phyloP scores from a whole-genome alignment of 176 grass and related monocot genomes.

The Alopecurus myosuroides region DNA sequence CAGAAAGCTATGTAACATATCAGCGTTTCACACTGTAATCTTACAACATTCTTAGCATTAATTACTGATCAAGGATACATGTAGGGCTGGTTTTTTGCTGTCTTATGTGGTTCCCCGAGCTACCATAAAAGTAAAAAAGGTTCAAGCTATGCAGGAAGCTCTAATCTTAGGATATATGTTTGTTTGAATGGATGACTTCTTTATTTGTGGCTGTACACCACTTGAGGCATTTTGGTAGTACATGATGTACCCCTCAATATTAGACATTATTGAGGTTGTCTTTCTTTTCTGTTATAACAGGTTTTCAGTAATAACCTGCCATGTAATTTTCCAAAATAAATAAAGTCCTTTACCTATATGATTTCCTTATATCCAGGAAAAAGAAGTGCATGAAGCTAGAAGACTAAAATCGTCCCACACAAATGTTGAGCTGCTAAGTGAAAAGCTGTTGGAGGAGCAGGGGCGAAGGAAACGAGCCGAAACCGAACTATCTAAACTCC shows the following conservation, averaged over 20 bases:
- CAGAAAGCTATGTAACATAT: background rate
- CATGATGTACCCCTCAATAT: conserved; percentile 19
- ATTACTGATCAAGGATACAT: background rate
- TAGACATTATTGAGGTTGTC: background rate
- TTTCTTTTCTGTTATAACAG: background rate
- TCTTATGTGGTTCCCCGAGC: background rate
- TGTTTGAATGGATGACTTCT: background rate
- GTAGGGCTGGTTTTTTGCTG: background rate
- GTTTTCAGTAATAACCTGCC: background rate
- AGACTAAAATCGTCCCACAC: conserved; percentile 78
- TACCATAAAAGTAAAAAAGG: background rate
- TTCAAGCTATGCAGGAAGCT: conserved; percentile 18
- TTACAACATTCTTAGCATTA: background rate
- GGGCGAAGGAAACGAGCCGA: conserved; percentile 65
- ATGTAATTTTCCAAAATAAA: background rate
- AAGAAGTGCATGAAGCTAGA: conserved; percentile 82
- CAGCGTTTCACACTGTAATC: background rate
- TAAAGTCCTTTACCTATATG: conserved; percentile 14
- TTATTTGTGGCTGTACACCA: background rate
- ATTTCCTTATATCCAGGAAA: conserved; percentile 57
- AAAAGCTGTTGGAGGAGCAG: conserved; percentile 90
- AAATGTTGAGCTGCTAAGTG: conserved; percentile 80
- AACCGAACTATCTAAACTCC: conserved; percentile 71
- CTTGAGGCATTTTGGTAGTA: background rate
- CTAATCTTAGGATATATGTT: background rate